Base-by-base conservation (phyloP, 2,329 filamentous ascomycete genomes). In the Botryosphaeria agaves region DNA sequence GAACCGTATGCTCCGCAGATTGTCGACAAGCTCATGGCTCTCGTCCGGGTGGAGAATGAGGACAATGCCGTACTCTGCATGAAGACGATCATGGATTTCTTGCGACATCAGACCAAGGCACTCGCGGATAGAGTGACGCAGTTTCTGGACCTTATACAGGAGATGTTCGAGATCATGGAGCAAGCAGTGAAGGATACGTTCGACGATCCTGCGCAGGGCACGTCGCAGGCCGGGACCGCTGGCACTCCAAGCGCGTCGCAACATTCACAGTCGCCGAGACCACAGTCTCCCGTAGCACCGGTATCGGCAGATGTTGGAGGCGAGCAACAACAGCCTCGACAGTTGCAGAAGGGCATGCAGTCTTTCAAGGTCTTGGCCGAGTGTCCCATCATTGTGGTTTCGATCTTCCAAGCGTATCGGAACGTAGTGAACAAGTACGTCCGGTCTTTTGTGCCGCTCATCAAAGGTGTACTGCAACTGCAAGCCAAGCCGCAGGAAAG, bases 301-400 rank as follows among this genome's bases (percentile, higher is more conserved):
- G 72, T 81, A 3, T 68, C 51, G n/a, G n/a, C n/a, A n/a, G 89
- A 95, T 38, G 68, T 93, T 30, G 82, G 75, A 5, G 69, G 74
- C 9, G 85, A 94, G 43, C 77, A 83, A 44, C 82, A 87, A 47
- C 77, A 84, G 43, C 73, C 72, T 32, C 74, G 85, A 34, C 78
- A 82, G 29, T 56, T 98, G 19, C 61, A 85, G 32, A 92, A 83
- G 54, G 89, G 89, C 18, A 94, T 94, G 82, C 83, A 93, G 50
- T 98, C 89, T 1, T 98, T 99, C 68, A 98, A 95, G 53, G 87
- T 98, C 15, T 69, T 98, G 4, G 84, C 87, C 1, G 89, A 99
- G 52, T 98, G 89, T 43, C 89, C 89, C 0, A 99, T 99, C 31
- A 95, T 98, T 24, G 89, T 99, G 3, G 89, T 98, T 1, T 95